Conservation (phyloP, 768 basidiomycete species). For the Boletus tomentosulus region DNA sequence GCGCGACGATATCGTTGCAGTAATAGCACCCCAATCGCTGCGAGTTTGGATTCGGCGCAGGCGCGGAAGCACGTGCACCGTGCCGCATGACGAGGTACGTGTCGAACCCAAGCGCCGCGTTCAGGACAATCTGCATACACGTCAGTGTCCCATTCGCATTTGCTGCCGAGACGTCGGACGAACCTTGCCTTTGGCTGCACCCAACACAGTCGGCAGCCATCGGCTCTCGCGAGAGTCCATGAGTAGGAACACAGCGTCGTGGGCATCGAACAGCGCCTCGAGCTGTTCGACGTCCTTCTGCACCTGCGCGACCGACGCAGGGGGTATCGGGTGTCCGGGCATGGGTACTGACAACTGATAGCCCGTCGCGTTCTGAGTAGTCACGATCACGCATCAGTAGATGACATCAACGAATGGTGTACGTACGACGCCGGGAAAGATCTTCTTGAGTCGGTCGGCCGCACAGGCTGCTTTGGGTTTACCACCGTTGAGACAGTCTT, state of each 20-base stretch:
- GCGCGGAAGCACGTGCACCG: slow-evolving; percentile 51
- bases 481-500: slow-evolving; percentile 88
- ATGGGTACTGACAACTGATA: slow-evolving; percentile 84
- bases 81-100: slow-evolving; percentile 97
- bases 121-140: slow-evolving; percentile 71
- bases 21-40: slow-evolving; percentile 86
- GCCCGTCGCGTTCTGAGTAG: slow-evolving; percentile 73
- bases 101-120: slow-evolving; percentile 94
- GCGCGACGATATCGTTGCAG: slow-evolving; percentile 97
- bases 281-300: slow-evolving; percentile 68
- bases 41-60: slow-evolving; percentile 22
- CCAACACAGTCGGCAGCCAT: slow-evolving; percentile 92
- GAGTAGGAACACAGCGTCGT: slow-evolving; percentile 88
- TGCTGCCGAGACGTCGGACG: neutral
- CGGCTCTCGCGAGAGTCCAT: slow-evolving; percentile 99
- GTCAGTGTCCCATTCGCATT: neutral
- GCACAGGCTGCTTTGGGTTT: slow-evolving; percentile 93
- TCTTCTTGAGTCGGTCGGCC: slow-evolving; percentile 76
- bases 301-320: slow-evolving; percentile 48
- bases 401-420: neutral
- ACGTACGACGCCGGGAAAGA: slow-evolving; percentile 90
- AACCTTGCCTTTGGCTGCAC: slow-evolving; percentile 74
- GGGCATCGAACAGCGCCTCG: slow-evolving; percentile 73
- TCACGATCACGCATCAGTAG: neutral
- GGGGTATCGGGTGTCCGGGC: slow-evolving; percentile 92